A percentile compares a stretch with the other conserved stretches of the same genome.
Conservation (phyloP, 164 flowering plant species). For the Tetrastigma voinierianum region DNA sequence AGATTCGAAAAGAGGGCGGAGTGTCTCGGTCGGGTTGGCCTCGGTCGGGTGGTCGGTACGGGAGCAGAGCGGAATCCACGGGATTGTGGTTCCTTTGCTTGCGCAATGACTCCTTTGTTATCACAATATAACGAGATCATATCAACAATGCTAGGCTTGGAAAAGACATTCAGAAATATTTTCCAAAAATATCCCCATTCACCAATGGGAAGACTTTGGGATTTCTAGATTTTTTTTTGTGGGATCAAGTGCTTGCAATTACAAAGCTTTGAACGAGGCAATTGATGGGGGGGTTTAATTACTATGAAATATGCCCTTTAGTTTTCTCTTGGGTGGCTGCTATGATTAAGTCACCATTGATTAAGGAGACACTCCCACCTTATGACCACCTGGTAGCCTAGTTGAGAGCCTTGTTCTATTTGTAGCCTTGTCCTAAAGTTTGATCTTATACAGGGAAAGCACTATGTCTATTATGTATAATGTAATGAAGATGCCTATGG, state of each 20-base stretch:
- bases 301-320: constrained; percentile 1
- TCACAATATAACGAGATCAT: no score
- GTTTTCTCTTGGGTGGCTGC: constrained; percentile 13
- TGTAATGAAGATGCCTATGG: no score
- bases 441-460: no score
- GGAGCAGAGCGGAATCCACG: no score
- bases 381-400: constrained; percentile 14
- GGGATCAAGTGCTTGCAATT: constrained; percentile 8
- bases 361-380: constrained; percentile 22
- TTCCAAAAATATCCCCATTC: neutral
- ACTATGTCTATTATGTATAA: no score
- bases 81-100: no score
- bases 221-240: constrained; percentile 15
- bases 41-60: no score
- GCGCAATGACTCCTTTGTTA: no score
- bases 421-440: neutral
- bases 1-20: no score
- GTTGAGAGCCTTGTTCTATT: neutral
- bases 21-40: no score
- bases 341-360: constrained; percentile 10
- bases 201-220: neutral
- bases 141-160: no score
- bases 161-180: constrained; percentile 22
- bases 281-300: no score
- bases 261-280: constrained; percentile 9